A percentile compares a stretch with the other conserved stretches of the same genome.
Evolutionary conservation across 2,329 filamentous ascomycete genomes (phyloP).

Genomic region (Didymella arachidicola): DNA sequence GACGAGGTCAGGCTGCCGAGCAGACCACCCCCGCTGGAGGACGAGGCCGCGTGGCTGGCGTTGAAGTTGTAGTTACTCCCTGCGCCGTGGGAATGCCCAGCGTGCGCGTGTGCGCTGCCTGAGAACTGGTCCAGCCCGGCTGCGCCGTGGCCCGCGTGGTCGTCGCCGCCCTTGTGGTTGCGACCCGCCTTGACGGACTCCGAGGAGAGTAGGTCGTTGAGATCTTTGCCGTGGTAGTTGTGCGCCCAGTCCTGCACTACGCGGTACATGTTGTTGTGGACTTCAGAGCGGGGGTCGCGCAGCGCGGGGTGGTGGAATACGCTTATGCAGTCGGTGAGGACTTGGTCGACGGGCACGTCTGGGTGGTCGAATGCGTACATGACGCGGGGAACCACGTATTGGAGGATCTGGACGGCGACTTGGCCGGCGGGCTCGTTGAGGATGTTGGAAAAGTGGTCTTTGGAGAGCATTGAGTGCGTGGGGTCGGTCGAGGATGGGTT

Average conservation of each 20-base stretch:
- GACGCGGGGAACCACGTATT: conserved; percentile 86
- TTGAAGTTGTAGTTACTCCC: conserved; percentile 24
- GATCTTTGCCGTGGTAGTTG: conserved; percentile 68
- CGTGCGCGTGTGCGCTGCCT: conserved; percentile 14
- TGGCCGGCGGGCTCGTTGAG: conserved; percentile 59
- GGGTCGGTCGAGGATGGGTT: conserved; percentile 58
- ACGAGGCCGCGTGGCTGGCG: conserved; percentile 22
- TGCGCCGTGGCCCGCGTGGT: conserved; percentile 46
- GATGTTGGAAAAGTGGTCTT: conserved; percentile 62
- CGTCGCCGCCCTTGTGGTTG: conserved; percentile 68
- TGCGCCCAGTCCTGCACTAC: conserved; percentile 84
- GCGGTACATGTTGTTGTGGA: conserved; percentile 88
- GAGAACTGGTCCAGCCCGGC: conserved; percentile 35
- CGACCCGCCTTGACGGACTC: conserved; percentile 82
- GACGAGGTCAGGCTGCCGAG: conserved; percentile 33
- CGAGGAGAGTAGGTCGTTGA: conserved; percentile 80
- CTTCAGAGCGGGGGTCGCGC: conserved; percentile 76
- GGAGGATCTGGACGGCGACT: conserved; percentile 67
- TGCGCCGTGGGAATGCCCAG: conserved; percentile 28
- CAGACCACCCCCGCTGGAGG: conserved; percentile 31
- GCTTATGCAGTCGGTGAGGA: conserved; percentile 79
- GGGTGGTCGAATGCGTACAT: conserved; percentile 94
- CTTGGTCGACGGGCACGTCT: conserved; percentile 80
- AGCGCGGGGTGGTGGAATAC: conserved; percentile 92
- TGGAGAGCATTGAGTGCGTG: conserved; percentile 61